Percentiles rank a stretch among this genome's conserved stretches.
These are phyloP conservation scores for Penicillium alfredii DNA, from an alignment of 495 filamentous ascomycete genomes.

Conservation along the genomic window DNA sequence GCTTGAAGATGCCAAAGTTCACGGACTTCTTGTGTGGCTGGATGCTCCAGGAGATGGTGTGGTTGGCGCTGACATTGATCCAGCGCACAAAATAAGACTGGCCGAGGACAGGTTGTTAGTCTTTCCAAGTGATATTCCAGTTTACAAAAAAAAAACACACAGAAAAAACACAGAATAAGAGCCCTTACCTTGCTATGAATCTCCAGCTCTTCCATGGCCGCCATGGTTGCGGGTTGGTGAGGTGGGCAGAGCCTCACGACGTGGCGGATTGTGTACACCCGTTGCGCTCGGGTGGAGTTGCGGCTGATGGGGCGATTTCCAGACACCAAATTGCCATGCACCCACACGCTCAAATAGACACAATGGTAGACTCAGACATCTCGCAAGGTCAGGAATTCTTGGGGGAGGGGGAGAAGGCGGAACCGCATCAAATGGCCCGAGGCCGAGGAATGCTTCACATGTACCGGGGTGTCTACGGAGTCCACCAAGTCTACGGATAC, in stretches of 20 bases:
- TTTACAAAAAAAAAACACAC: too few species aligned
- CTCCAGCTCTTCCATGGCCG: slow-evolving; percentile 94
- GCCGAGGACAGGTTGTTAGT: too few species aligned
- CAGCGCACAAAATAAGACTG: slow-evolving; percentile 97
- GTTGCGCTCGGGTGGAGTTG: slow-evolving; percentile 20
- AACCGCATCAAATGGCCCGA: slow-evolving; percentile 14
- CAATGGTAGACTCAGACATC: too few species aligned
- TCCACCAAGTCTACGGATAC: background rate
- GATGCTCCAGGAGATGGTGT: slow-evolving; percentile 96
- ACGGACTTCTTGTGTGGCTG: slow-evolving; percentile 97
- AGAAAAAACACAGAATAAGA: too few species aligned
- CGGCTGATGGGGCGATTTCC: slow-evolving; percentile 19
- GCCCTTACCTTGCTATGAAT: slow-evolving; percentile 90
- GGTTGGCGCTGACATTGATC: slow-evolving; percentile 80
- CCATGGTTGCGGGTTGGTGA: slow-evolving; percentile 50
- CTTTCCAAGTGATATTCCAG: too few species aligned
- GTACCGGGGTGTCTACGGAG: background rate
- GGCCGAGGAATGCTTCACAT: slow-evolving; percentile 14
- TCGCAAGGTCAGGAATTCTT: background rate
- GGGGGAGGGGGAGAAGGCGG: slow-evolving; percentile 4
- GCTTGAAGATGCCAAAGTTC: slow-evolving; percentile 96
- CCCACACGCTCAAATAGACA: slow-evolving; percentile 1
- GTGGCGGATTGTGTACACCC: slow-evolving; percentile 11
- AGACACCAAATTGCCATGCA: slow-evolving; percentile 1
- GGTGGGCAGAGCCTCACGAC: slow-evolving; percentile 9